phyloP scores from a whole-genome alignment of 768 basidiomycete species.

The Agrocybe pediades region DNA sequence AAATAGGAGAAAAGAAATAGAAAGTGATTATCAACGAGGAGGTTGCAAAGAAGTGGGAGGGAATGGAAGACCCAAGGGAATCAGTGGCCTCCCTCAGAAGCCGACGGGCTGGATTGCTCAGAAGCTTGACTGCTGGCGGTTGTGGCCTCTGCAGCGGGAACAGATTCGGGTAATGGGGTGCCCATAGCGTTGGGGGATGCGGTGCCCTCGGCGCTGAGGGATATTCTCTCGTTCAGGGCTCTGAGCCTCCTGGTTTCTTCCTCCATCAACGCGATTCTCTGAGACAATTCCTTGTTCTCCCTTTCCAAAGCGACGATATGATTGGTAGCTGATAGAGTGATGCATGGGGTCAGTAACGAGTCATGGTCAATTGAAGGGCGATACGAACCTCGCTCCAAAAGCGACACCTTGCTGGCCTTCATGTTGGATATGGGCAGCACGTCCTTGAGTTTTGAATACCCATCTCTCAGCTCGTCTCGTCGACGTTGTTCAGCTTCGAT shows the following conservation, averaged over 20 bases:
- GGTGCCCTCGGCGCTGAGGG: slow-evolving; percentile 59
- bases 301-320: slow-evolving; percentile 77
- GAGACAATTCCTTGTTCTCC: slow-evolving; percentile 69
- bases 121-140: no score
- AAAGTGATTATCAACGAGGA: slow-evolving; percentile 1
- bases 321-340: slow-evolving; percentile 60
- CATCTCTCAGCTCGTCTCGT: slow-evolving; percentile 87
- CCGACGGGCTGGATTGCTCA: slow-evolving; percentile 61
- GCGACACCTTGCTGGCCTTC: slow-evolving; percentile 88
- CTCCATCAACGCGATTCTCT: slow-evolving; percentile 66
- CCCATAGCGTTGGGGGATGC: slow-evolving; percentile 53
- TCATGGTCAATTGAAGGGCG: slow-evolving; percentile 11
- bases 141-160: slow-evolving; percentile 53
- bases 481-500: slow-evolving; percentile 91
- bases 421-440: slow-evolving; percentile 86
- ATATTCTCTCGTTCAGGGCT: slow-evolving; percentile 81
- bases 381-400: slow-evolving; percentile 80
- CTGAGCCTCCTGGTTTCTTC: slow-evolving; percentile 71
- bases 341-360: slow-evolving; percentile 8
- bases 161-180: slow-evolving; percentile 63
- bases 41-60: slow-evolving; percentile 25
- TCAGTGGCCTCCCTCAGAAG: slow-evolving; percentile 52
- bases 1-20: slow-evolving; percentile 10
- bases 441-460: slow-evolving; percentile 86
- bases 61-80: slow-evolving; percentile 32